A percentile compares a stretch with the other conserved stretches of the same genome.
Conservation (phyloP, 768 basidiomycete genomes). For the Mycena amicta region DNA sequence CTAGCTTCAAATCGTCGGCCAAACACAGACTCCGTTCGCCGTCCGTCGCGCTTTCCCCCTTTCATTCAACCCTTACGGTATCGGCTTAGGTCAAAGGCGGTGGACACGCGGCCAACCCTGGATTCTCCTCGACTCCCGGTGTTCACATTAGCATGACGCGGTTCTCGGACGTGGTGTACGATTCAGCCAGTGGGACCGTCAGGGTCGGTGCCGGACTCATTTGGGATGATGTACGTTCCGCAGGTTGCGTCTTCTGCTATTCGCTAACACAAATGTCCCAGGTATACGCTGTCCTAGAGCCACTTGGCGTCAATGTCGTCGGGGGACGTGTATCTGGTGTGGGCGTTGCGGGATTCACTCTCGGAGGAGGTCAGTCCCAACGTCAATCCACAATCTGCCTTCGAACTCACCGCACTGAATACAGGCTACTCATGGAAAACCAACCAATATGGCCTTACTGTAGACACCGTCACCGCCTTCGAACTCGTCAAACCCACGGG, state of each 20-base stretch:
- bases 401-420: too few species aligned
- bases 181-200: constrained; percentile 41
- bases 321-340: constrained; percentile 62
- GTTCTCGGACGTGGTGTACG: constrained; percentile 49
- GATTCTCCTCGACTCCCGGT: constrained; percentile 62
- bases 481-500: constrained; percentile 63
- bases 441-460: constrained; percentile 60
- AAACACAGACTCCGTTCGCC: constrained; percentile 53
- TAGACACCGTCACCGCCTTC: constrained; percentile 56
- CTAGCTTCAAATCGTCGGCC: constrained; percentile 53
- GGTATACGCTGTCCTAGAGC: constrained; percentile 54
- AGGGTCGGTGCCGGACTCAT: constrained; percentile 49
- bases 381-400: too few species aligned
- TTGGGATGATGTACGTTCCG: constrained; percentile 59
- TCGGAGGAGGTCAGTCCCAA: constrained; percentile 59
- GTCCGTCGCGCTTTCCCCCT: constrained; percentile 31
- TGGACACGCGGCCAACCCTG: constrained; percentile 56
- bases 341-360: constrained; percentile 59
- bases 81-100: constrained; percentile 59
- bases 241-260: neutral
- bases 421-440: constrained; percentile 61
- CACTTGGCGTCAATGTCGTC: constrained; percentile 53
- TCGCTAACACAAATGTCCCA: neutral
- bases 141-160: constrained; percentile 59
- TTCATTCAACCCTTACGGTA: neutral